These are phyloP conservation scores for Lasiodiplodia sp. DNA, from an alignment of 2,329 filamentous ascomycete genomes.

Conservation along the genomic window DNA sequence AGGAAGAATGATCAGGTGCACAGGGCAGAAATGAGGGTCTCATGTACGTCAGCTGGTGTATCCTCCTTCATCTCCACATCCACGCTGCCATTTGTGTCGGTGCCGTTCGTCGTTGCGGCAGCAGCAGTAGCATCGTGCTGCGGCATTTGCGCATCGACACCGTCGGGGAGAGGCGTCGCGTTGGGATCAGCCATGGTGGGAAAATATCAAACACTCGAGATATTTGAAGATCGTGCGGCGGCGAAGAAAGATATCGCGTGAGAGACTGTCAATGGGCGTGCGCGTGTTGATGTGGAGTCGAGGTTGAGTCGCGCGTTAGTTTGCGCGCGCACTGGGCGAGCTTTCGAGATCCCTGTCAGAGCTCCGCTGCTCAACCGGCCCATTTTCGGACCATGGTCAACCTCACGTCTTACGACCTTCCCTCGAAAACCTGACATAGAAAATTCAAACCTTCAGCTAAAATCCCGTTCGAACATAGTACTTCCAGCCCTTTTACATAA, in stretches of 20 bases:
- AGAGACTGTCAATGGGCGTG: background rate
- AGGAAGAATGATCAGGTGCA: background rate
- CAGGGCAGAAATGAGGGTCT: background rate
- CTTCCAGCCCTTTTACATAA: background rate
- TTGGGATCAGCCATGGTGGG: slow-evolving; percentile 14
- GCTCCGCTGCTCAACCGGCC: background rate
- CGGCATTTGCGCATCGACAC: slow-evolving; percentile 24
- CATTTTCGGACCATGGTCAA: background rate
- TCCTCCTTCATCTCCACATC: slow-evolving; percentile 49
- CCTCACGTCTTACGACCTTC: background rate
- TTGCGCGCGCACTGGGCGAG: slow-evolving; percentile 19
- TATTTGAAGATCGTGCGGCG: background rate
- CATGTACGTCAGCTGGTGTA: slow-evolving; percentile 36
- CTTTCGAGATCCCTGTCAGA: slow-evolving; percentile 25
- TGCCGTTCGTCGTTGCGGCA: slow-evolving; percentile 36
- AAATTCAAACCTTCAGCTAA: background rate
- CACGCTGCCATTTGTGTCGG: slow-evolving; percentile 29
- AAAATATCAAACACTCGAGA: background rate
- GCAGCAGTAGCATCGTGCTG: slow-evolving; percentile 16
- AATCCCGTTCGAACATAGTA: background rate
- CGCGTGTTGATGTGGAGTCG: background rate
- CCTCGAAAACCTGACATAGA: background rate
- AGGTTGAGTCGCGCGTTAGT: slow-evolving; percentile 17
- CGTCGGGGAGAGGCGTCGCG: slow-evolving; percentile 2
- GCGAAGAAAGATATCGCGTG: background rate